Percentiles rank a stretch among this genome's conserved stretches.
Evolutionary conservation across 2,329 filamentous ascomycete species (phyloP).

Genomic region (Coniella vitis): DNA sequence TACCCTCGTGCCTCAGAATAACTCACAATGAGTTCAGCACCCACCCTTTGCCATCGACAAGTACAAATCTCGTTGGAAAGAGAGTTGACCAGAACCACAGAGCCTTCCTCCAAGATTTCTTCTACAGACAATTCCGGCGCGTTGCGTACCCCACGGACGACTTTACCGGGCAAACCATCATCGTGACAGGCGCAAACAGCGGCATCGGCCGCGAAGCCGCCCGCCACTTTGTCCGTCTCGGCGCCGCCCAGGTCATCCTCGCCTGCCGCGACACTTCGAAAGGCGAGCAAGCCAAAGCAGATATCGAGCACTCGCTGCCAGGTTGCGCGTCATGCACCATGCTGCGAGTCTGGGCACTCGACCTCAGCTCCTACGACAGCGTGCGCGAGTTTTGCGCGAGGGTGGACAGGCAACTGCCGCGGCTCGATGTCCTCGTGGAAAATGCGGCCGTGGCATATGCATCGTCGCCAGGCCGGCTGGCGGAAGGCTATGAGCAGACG

Average conservation of each 20-base stretch:
- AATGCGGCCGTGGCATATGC: slow-evolving; percentile 31
- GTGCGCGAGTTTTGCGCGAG: slow-evolving; percentile 34
- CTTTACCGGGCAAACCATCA: slow-evolving; percentile 23
- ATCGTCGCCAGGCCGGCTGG: slow-evolving; percentile 9
- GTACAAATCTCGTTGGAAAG: no score
- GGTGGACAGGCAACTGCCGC: slow-evolving; percentile 25
- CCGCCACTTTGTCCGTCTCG: slow-evolving; percentile 30
- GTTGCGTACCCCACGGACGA: slow-evolving; percentile 3
- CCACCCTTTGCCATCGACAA: no score
- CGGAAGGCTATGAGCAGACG: slow-evolving; percentile 35
- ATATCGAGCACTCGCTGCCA: slow-evolving; percentile 26
- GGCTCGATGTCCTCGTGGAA: slow-evolving; percentile 36
- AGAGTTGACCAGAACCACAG: neutral
- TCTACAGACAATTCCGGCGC: slow-evolving; percentile 12
- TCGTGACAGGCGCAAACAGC: slow-evolving; percentile 35
- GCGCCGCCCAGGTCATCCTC: slow-evolving; percentile 31
- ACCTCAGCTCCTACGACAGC: slow-evolving; percentile 39
- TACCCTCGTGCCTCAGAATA: no score
- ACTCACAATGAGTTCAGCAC: no score
- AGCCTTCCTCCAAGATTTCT: slow-evolving; percentile 8
- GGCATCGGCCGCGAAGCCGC: slow-evolving; percentile 34
- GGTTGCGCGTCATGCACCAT: slow-evolving; percentile 17
- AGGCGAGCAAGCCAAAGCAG: slow-evolving; percentile 31
- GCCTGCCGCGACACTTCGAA: slow-evolving; percentile 29
- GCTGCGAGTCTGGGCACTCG: slow-evolving; percentile 44